Percentiles rank a stretch among this genome's conserved stretches.
phyloP scores from a whole-genome alignment of 2,329 filamentous ascomycete species.

The Colletotrichum lupini region DNA sequence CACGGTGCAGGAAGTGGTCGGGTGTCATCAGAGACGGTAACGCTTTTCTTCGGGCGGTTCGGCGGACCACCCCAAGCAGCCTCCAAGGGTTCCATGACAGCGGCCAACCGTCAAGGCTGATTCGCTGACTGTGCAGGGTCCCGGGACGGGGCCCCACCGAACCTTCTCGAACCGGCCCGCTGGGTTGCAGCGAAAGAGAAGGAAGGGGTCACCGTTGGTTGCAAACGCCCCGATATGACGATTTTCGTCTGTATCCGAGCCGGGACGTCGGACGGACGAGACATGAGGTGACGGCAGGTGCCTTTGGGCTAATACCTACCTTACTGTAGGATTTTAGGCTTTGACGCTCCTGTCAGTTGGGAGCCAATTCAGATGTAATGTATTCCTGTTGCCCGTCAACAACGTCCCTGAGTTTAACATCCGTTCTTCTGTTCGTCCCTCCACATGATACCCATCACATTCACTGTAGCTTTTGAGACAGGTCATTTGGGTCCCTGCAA shows the following conservation, averaged over 20 bases:
- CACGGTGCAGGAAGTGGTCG: constrained; percentile 1
- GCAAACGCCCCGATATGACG: constrained; percentile 48
- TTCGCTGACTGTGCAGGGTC: constrained; percentile 19
- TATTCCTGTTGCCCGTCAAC: not conserved
- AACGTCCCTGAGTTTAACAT: not conserved
- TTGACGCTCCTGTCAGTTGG: not conserved
- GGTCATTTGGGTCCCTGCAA: constrained; percentile 4
- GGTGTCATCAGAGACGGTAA: constrained; percentile 17
- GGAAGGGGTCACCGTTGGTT: constrained; percentile 40
- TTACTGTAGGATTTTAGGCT: not conserved
- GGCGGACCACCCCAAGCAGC: constrained; percentile 2
- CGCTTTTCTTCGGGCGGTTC: constrained; percentile 26
- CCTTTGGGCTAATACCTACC: not conserved
- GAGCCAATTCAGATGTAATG: not conserved
- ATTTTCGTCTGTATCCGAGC: constrained; percentile 10
- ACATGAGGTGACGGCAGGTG: not conserved
- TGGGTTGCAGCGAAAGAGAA: constrained; percentile 28
- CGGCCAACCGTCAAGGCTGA: not conserved
- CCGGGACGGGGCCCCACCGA: constrained; percentile 49
- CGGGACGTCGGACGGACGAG: not conserved
- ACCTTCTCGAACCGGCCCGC: constrained; percentile 55
- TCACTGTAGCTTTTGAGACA: not conserved
- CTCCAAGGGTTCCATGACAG: constrained; percentile 9
- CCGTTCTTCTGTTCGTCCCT: not conserved
- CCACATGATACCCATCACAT: not conserved